Conservation (phyloP, 169 alveolate species). For the Cryptosporidium bovis region DNA sequence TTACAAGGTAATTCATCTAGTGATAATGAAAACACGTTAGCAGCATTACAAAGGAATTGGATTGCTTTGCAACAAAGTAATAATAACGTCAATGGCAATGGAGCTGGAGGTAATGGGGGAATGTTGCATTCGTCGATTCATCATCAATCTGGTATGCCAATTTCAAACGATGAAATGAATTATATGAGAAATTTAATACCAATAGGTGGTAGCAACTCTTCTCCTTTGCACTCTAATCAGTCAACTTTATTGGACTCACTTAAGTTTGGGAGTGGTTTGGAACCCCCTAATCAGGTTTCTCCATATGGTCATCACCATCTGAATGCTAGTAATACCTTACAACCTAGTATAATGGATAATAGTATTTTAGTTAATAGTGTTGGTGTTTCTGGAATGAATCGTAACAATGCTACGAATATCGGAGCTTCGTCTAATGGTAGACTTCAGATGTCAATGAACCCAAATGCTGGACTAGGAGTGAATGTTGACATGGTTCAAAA, state of each 20-base stretch:
- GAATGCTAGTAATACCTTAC: slow-evolving; percentile 15
- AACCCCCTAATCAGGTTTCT: slow-evolving; percentile 59
- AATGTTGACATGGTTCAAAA: slow-evolving; percentile 64
- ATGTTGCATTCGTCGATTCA: slow-evolving; percentile 65
- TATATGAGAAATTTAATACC: slow-evolving; percentile 67
- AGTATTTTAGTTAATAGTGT: slow-evolving; percentile 29
- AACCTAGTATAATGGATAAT: slow-evolving; percentile 70
- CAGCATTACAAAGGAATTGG: slow-evolving; percentile 74
- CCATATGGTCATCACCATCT: slow-evolving; percentile 65
- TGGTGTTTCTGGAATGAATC: slow-evolving; percentile 34
- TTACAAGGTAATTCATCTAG: slow-evolving; percentile 58
- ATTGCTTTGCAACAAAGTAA: slow-evolving; percentile 70
- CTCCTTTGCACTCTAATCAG: slow-evolving; percentile 67
- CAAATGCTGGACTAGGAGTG: slow-evolving; percentile 57
- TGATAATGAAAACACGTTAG: slow-evolving; percentile 63
- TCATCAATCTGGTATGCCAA: slow-evolving; percentile 59
- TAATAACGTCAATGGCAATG: slow-evolving; percentile 23
- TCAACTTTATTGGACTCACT: slow-evolving; percentile 62
- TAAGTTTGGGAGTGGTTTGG: slow-evolving; percentile 65
- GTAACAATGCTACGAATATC: slow-evolving; percentile 29
- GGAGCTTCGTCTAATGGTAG: slow-evolving; percentile 54
- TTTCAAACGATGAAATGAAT: slow-evolving; percentile 60
- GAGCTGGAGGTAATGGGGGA: slow-evolving; percentile 23
- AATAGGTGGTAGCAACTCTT: slow-evolving; percentile 64
- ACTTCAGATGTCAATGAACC: slow-evolving; percentile 60